These are phyloP conservation scores for Hyaloscypha variabilis DNA, from an alignment of 495 filamentous ascomycete species.

Conservation along the genomic window DNA sequence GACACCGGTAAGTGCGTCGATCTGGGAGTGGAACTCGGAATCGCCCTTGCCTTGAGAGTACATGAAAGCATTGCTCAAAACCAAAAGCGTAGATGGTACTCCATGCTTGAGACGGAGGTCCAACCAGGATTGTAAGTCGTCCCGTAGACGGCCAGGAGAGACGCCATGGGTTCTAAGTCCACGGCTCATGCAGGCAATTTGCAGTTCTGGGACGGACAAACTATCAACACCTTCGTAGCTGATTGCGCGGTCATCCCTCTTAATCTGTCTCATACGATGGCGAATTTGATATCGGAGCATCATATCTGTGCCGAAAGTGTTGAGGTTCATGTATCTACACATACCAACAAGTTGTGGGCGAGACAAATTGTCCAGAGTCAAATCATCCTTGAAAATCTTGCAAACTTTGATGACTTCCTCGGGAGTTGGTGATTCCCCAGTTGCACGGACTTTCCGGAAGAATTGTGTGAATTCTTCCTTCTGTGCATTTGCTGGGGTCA, in stretches of 20 bases:
- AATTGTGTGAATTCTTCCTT: conserved; percentile 97
- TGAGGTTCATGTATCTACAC: conserved; percentile 98
- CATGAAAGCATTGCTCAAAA: conserved; percentile 96
- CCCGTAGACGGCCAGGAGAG: conserved; percentile 81
- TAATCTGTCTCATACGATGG: conserved; percentile 98
- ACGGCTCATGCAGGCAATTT: conserved; percentile 86
- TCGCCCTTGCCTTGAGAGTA: conserved; percentile 85
- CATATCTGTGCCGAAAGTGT: conserved; percentile 92
- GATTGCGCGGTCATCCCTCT: conserved; percentile 95
- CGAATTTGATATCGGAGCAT: conserved; percentile 98
- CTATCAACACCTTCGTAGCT: conserved; percentile 92
- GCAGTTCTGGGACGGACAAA: conserved; percentile 89
- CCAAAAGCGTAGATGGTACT: conserved; percentile 91
- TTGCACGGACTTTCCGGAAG: conserved; percentile 93
- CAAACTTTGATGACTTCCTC: conserved; percentile 98
- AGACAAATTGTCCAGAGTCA: conserved; percentile 96
- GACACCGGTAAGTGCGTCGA: conserved; percentile 90
- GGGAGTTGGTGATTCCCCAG: conserved; percentile 83
- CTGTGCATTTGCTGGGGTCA: conserved; percentile 83
- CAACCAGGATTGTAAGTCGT: conserved; percentile 93
- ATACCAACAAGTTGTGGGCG: conserved; percentile 95
- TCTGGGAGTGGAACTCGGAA: conserved; percentile 82
- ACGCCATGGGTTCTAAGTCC: conserved; percentile 92
- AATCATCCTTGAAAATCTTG: conserved; percentile 98
- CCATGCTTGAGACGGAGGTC: conserved; percentile 91